phyloP scores from a whole-genome alignment of 768 basidiomycete species.

The Hericium coralloides region DNA sequence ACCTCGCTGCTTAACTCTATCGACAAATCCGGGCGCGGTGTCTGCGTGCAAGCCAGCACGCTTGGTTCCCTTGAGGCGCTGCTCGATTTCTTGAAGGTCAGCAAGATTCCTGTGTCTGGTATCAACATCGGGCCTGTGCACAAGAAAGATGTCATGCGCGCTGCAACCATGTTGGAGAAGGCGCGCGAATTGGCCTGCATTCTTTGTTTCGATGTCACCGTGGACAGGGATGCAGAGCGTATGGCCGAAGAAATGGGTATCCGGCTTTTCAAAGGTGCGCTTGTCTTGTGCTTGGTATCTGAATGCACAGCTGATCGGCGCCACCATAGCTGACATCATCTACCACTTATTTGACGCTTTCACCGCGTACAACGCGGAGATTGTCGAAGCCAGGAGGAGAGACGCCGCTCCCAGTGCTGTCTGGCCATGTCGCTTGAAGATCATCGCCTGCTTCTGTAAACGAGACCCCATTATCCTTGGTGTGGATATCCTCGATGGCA shows the following conservation, averaged over 20 bases:
- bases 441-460: constrained; percentile 90
- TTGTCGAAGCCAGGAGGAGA: constrained; percentile 82
- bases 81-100: constrained; percentile 87
- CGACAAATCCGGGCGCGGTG: constrained; percentile 92
- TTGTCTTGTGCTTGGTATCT: neutral
- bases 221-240: constrained; percentile 90
- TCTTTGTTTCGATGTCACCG: constrained; percentile 90
- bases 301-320: neutral
- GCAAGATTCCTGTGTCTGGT: constrained; percentile 95
- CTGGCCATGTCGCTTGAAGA: constrained; percentile 93
- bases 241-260: constrained; percentile 93
- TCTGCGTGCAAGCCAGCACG: constrained; percentile 96
- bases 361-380: constrained; percentile 87
- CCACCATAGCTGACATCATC: constrained; percentile 81
- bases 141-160: constrained; percentile 90
- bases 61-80: constrained; percentile 95
- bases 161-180: constrained; percentile 90
- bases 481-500: constrained; percentile 92
- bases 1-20: constrained; percentile 82
- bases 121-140: constrained; percentile 98
- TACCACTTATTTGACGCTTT: constrained; percentile 98
- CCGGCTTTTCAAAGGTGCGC: constrained; percentile 82
- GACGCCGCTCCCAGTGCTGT: constrained; percentile 93
- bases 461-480: constrained; percentile 97
- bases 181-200: constrained; percentile 93